Percentiles rank a stretch among this genome's conserved stretches.
Conservation (phyloP, 1,284 basidiomycete genomes). For the Sutorius eximius region DNA sequence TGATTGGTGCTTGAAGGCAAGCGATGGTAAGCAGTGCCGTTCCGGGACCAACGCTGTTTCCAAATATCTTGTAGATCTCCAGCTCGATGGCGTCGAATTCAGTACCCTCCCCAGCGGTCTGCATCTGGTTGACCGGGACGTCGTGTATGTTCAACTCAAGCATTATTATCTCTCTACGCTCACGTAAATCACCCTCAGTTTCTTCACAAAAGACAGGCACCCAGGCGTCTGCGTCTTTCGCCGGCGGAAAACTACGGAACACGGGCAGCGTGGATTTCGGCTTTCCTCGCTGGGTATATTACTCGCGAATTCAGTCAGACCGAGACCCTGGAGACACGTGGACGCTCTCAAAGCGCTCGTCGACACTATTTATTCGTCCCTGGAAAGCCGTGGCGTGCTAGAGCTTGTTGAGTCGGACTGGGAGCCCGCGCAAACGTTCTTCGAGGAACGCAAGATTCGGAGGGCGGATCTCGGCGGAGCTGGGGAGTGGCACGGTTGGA, state of each 20-base stretch:
- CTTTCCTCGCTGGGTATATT: conserved; percentile 77
- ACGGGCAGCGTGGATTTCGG: conserved; percentile 74
- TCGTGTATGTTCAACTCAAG: conserved; percentile 53
- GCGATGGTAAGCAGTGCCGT: conserved; percentile 49
- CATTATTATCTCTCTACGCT: background rate
- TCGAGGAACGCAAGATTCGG: conserved; percentile 57
- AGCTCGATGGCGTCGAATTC: conserved; percentile 71
- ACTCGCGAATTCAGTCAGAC: conserved; percentile 58
- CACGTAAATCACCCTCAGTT: conserved; percentile 41
- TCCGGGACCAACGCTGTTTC: background rate
- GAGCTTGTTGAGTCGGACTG: conserved; percentile 60
- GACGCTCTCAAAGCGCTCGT: conserved; percentile 60
- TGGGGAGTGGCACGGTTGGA: conserved; percentile 67
- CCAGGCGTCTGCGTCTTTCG: conserved; percentile 72
- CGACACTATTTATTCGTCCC: conserved; percentile 50
- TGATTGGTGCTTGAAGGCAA: conserved; percentile 71
- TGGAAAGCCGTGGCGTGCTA: conserved; percentile 48
- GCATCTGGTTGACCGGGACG: conserved; percentile 75
- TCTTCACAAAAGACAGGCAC: conserved; percentile 68
- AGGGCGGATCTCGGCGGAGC: conserved; percentile 49
- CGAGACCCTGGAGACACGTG: conserved; percentile 72
- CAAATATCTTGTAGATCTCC: conserved; percentile 48
- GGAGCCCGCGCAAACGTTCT: conserved; percentile 61
- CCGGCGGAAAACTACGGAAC: conserved; percentile 61
- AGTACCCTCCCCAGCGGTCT: conserved; percentile 76